Evolutionary conservation across 1,284 basidiomycete species (phyloP).

Genomic region (Papiliotrema flavescens): DNA sequence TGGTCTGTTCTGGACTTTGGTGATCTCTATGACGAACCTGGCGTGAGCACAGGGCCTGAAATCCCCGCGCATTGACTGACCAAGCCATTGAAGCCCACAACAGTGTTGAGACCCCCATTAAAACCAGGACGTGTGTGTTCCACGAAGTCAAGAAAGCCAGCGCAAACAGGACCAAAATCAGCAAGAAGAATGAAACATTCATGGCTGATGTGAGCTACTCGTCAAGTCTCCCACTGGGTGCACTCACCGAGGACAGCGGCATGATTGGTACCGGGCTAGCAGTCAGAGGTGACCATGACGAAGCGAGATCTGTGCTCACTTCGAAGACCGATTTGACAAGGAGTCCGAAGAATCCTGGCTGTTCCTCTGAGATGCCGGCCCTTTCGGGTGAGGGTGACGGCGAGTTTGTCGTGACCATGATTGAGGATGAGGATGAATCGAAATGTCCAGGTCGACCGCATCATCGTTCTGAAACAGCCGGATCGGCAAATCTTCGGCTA

Average conservation of each 20-base stretch:
- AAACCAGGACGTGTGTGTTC: conserved; percentile 41
- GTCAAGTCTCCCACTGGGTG: neutral
- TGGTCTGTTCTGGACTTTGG: conserved; percentile 35
- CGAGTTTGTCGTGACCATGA: conserved; percentile 3
- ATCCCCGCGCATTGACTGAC: conserved; percentile 15
- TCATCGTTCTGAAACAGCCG: no score
- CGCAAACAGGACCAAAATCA: conserved; percentile 40
- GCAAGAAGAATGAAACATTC: conserved; percentile 47
- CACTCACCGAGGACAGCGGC: conserved; percentile 40
- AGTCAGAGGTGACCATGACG: neutral
- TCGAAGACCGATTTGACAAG: conserved; percentile 44
- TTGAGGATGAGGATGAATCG: neutral
- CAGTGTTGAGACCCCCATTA: conserved; percentile 29
- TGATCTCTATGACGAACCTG: conserved; percentile 46
- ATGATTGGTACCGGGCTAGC: conserved; percentile 42
- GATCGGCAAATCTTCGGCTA: neutral
- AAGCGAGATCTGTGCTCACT: conserved; percentile 20
- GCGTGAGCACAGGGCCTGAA: neutral
- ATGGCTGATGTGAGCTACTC: conserved; percentile 30
- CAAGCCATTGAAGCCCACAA: conserved; percentile 46
- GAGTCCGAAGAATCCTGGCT: conserved; percentile 33
- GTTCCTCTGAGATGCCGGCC: neutral
- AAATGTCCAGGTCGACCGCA: neutral
- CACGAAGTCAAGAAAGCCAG: conserved; percentile 40
- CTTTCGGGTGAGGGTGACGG: conserved; percentile 1